These are phyloP conservation scores for Casuarina glauca DNA, from an alignment of 306 rosid species.

Conservation along the genomic window DNA sequence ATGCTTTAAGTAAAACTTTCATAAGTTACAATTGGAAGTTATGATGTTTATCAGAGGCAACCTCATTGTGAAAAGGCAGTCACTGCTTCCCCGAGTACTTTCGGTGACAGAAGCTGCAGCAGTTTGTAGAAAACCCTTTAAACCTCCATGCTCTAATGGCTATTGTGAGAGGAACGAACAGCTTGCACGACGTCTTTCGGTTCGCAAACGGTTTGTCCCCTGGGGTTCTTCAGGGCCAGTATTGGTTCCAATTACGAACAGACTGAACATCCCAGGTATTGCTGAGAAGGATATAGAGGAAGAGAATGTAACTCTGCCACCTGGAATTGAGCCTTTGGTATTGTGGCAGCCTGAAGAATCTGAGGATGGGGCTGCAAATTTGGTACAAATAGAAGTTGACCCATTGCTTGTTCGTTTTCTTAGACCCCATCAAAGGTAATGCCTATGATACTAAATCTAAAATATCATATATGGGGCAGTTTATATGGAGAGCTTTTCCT, in stretches of 20 bases:
- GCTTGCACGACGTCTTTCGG: constrained; percentile 77
- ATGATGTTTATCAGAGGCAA: constrained; percentile 51
- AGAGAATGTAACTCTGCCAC: constrained; percentile 59
- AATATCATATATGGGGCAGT: background rate
- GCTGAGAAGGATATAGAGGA: constrained; percentile 39
- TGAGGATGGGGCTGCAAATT: constrained; percentile 36
- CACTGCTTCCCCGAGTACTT: constrained; percentile 82
- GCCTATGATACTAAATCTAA: constrained; percentile 5
- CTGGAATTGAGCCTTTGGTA: constrained; percentile 73
- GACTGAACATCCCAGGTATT: constrained; percentile 21
- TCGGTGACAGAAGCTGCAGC: constrained; percentile 65
- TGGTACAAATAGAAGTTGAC: constrained; percentile 58
- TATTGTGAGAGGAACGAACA: constrained; percentile 46
- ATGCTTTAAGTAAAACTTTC: background rate
- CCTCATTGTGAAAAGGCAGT: constrained; percentile 73
- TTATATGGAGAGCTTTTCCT: background rate
- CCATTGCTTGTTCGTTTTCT: constrained; percentile 87
- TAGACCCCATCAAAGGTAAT: constrained; percentile 88
- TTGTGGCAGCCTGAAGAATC: constrained; percentile 75
- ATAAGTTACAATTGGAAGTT: background rate
- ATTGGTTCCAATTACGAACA: constrained; percentile 36
- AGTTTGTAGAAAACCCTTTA: constrained; percentile 85
- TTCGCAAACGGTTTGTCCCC: constrained; percentile 87
- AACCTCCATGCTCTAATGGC: constrained; percentile 69
- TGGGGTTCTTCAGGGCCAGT: constrained; percentile 76